Conservation (phyloP, 1,284 basidiomycete genomes). For the Apiotrichum sp. region DNA sequence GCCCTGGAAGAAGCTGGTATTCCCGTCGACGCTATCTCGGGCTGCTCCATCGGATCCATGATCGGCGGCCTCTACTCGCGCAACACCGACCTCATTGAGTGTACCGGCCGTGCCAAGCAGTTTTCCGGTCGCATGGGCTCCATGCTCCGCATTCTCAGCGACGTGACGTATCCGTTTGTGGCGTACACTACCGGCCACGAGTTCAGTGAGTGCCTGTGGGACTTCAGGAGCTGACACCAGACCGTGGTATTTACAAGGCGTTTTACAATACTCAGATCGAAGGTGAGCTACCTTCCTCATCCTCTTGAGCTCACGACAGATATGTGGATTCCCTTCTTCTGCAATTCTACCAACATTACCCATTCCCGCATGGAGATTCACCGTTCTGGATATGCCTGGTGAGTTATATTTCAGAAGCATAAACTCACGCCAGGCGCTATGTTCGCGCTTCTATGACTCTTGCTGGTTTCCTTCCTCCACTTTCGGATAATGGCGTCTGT, state of each 20-base stretch:
- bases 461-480: slow-evolving; percentile 86
- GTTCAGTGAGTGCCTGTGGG: slow-evolving; percentile 51
- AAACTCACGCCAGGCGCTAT: slow-evolving; percentile 45
- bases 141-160: slow-evolving; percentile 88
- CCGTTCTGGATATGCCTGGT: slow-evolving; percentile 91
- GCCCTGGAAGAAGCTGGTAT: slow-evolving; percentile 88
- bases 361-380: slow-evolving; percentile 97
- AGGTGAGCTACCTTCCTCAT: slow-evolving; percentile 26
- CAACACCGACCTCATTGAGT: slow-evolving; percentile 84
- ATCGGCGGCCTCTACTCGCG: slow-evolving; percentile 95
- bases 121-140: slow-evolving; percentile 84
- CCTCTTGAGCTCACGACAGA: slow-evolving; percentile 48
- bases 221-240: slow-evolving; percentile 21
- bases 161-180: slow-evolving; percentile 93
- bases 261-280: slow-evolving; percentile 95
- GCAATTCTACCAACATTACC: slow-evolving; percentile 98
- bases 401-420: slow-evolving; percentile 30
- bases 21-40: slow-evolving; percentile 85
- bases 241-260: slow-evolving; percentile 46
- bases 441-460: slow-evolving; percentile 95
- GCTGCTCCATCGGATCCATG: slow-evolving; percentile 83
- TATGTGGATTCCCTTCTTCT: slow-evolving; percentile 99
- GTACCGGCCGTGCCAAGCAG: slow-evolving; percentile 63
- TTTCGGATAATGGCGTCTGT: slow-evolving; percentile 86
- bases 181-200: slow-evolving; percentile 98